Percentiles rank a stretch among this genome's conserved stretches.
phyloP scores from a whole-genome alignment of 2,329 filamentous ascomycete genomes.

The Talaromyces amestolkiae region DNA sequence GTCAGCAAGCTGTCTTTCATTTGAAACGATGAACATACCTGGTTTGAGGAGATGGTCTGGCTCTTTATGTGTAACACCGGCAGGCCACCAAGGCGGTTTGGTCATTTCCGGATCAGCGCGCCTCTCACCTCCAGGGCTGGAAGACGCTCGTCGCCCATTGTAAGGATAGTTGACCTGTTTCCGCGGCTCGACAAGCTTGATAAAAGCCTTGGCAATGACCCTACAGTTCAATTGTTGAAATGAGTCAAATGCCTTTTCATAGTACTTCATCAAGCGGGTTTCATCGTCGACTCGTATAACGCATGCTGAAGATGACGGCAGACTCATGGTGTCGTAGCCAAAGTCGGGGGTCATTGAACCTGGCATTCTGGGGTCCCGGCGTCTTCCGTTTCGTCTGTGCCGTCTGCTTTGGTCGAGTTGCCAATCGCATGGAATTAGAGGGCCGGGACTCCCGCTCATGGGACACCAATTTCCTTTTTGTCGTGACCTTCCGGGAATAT shows the following conservation, averaged over 20 bases:
- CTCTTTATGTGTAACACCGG: conserved; percentile 43
- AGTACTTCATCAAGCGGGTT: conserved; percentile 33
- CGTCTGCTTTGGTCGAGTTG: conserved; percentile 20
- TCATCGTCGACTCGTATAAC: conserved; percentile 28
- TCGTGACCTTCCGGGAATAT: conserved; percentile 17
- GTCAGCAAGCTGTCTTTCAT: not conserved
- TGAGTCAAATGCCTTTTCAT: conserved; percentile 38
- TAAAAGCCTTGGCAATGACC: conserved; percentile 43
- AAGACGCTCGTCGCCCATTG: conserved; percentile 36
- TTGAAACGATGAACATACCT: conserved; percentile 31
- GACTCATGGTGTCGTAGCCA: conserved; percentile 32
- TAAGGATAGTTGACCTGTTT: conserved; percentile 48
- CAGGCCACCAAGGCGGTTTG: conserved; percentile 42
- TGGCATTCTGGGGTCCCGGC: conserved; percentile 9
- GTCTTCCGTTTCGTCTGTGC: conserved; percentile 17
- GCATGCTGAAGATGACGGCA: conserved; percentile 27
- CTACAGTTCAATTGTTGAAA: conserved; percentile 45
- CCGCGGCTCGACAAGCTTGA: conserved; percentile 44
- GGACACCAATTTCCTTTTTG: conserved; percentile 26
- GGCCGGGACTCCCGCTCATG: not conserved
- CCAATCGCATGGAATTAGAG: conserved; percentile 21
- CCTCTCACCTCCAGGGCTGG: conserved; percentile 25
- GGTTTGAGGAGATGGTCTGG: conserved; percentile 46
- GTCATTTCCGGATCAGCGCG: conserved; percentile 40
- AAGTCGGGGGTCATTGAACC: conserved; percentile 33